These are phyloP conservation scores for Capsicum chinense DNA, from an alignment of 257 asterid species.

Conservation along the genomic window DNA sequence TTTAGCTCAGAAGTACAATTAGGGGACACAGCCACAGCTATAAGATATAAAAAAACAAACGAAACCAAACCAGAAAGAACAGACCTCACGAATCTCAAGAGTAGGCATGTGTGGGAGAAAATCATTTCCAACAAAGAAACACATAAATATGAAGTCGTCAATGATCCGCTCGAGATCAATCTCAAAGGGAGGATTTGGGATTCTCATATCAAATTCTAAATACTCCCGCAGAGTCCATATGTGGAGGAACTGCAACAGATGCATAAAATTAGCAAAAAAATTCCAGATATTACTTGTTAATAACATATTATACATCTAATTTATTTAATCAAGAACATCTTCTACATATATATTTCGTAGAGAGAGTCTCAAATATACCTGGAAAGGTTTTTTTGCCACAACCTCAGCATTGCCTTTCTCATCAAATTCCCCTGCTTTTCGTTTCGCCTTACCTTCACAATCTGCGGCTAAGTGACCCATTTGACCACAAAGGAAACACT, in stretches of 20 bases:
- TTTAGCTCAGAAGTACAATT: conserved; percentile 17
- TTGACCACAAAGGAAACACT: conserved; percentile 97
- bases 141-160: conserved; percentile 67
- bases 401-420: conserved; percentile 80
- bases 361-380: conserved; percentile 50
- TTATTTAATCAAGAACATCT: neutral
- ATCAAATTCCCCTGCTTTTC: conserved; percentile 94
- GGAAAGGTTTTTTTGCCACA: conserved; percentile 88
- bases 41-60: conserved; percentile 31
- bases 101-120: conserved; percentile 67
- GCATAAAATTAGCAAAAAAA: neutral
- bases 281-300: neutral
- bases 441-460: conserved; percentile 91
- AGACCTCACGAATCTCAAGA: conserved; percentile 64
- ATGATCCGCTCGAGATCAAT: conserved; percentile 54
- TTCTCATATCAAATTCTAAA: conserved; percentile 50
- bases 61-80: neutral
- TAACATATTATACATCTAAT: neutral
- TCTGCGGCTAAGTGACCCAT: conserved; percentile 92
- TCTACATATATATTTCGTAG: neutral
- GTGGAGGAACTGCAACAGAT: conserved; percentile 49
- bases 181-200: conserved; percentile 42
- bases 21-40: neutral
- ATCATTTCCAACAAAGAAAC: conserved; percentile 72
- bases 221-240: conserved; percentile 64